Conservation (phyloP, 495 filamentous ascomycete genomes). For the Tuber indicum region DNA sequence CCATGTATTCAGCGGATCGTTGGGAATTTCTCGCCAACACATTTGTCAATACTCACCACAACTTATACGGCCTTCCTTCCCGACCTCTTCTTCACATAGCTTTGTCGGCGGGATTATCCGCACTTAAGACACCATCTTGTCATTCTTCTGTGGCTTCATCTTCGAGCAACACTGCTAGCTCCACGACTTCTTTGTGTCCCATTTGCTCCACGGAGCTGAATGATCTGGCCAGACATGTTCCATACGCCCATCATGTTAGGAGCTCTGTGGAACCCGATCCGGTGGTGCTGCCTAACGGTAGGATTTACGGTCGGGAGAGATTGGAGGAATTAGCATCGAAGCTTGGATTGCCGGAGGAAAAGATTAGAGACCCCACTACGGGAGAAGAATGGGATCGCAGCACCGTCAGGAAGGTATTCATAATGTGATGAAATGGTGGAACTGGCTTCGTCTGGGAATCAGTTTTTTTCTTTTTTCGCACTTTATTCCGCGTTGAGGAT, state of each 20-base stretch:
- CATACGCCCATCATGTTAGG: constrained; percentile 90
- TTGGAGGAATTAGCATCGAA: constrained; percentile 71
- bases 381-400: constrained; percentile 57
- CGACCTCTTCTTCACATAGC: constrained; percentile 86
- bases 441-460: not conserved
- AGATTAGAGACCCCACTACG: constrained; percentile 76
- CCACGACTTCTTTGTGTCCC: constrained; percentile 69
- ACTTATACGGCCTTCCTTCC: constrained; percentile 72
- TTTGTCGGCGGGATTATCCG: constrained; percentile 81
- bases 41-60: constrained; percentile 80
- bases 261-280: constrained; percentile 84
- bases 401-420: constrained; percentile 81
- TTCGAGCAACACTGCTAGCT: constrained; percentile 51
- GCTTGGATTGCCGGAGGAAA: constrained; percentile 54
- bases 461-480: not conserved
- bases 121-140: constrained; percentile 91
- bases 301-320: constrained; percentile 72
- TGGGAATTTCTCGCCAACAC: constrained; percentile 73
- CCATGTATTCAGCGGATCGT: constrained; percentile 62
- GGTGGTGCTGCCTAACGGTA: constrained; percentile 76
- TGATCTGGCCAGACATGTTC: constrained; percentile 75
- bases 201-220: constrained; percentile 95
- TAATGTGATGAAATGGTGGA: constrained; percentile 50
- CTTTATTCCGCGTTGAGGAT: not conserved
- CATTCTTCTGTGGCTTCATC: constrained; percentile 62